Evolutionary conservation across 2,329 filamentous ascomycete genomes (phyloP).

Genomic region (Arachnopeziza araneosa): DNA sequence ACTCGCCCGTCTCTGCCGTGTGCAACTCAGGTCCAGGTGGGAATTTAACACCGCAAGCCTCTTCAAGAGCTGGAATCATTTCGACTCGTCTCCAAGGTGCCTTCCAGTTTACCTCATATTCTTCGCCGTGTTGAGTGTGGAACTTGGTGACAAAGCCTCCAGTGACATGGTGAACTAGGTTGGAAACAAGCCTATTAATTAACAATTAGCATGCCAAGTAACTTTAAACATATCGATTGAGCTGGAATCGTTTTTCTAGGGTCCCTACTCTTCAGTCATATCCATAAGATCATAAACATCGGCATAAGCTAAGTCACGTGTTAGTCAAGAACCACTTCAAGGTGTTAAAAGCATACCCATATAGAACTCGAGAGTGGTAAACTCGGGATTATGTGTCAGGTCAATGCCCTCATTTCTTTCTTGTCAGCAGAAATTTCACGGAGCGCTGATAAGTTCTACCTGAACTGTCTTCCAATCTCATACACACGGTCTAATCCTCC

Average conservation of each 20-base stretch:
- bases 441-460: too few species aligned
- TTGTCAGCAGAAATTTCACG: too few species aligned
- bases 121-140: slow-evolving; percentile 79
- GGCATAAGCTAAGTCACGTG: slow-evolving; percentile 56
- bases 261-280: slow-evolving; percentile 67
- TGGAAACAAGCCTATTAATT: slow-evolving; percentile 59
- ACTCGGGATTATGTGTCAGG: slow-evolving; percentile 95
- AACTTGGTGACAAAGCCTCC: slow-evolving; percentile 82
- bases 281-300: slow-evolving; percentile 90
- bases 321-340: too few species aligned
- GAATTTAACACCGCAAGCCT: slow-evolving; percentile 88
- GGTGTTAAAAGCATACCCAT: slow-evolving; percentile 36
- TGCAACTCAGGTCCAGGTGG: slow-evolving; percentile 84
- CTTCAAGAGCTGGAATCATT: slow-evolving; percentile 92
- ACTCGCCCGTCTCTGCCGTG: slow-evolving; percentile 79
- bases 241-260: too few species aligned
- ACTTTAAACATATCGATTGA: too few species aligned
- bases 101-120: slow-evolving; percentile 92
- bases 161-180: slow-evolving; percentile 81
- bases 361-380: slow-evolving; percentile 97
- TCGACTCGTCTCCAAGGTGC: slow-evolving; percentile 88
- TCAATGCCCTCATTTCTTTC: slow-evolving; percentile 80
- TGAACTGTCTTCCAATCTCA: slow-evolving; percentile 90
- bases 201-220: too few species aligned
- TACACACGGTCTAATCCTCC: slow-evolving; percentile 93